Conservation (phyloP, 208 protist genomes). For the Leishmania turanica region DNA sequence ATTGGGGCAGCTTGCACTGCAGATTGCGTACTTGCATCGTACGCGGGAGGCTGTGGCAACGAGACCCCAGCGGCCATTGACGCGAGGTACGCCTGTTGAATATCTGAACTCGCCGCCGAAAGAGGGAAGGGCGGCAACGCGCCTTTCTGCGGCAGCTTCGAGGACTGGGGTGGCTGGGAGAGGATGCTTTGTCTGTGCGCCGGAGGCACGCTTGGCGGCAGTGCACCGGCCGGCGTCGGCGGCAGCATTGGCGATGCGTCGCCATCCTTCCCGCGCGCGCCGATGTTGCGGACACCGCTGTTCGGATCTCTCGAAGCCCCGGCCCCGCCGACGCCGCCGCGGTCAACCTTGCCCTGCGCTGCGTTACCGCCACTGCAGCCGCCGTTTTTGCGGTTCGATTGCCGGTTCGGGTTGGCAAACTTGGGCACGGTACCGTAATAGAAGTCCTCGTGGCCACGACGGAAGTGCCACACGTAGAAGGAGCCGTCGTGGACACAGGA, state of each 20-base stretch:
- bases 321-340: neutral
- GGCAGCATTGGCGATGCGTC: neutral
- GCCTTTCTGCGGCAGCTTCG: neutral
- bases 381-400: conserved; percentile 2
- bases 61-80: neutral
- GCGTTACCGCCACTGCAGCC: neutral
- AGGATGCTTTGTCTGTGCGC: neutral
- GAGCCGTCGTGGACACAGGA: conserved; percentile 44
- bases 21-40: neutral
- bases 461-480: conserved; percentile 76
- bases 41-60: conserved; percentile 1
- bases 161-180: neutral
- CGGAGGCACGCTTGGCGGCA: neutral
- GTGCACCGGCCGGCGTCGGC: neutral
- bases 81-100: neutral
- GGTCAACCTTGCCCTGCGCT: neutral
- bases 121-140: neutral
- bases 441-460: conserved; percentile 44
- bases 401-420: conserved; percentile 55
- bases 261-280: neutral
- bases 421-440: conserved; percentile 78
- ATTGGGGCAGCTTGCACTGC: neutral
- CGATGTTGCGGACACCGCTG: neutral
- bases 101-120: neutral
- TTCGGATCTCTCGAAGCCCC: neutral